Conservation (phyloP, 1,284 basidiomycete genomes). For the Ustilago loliicola region DNA sequence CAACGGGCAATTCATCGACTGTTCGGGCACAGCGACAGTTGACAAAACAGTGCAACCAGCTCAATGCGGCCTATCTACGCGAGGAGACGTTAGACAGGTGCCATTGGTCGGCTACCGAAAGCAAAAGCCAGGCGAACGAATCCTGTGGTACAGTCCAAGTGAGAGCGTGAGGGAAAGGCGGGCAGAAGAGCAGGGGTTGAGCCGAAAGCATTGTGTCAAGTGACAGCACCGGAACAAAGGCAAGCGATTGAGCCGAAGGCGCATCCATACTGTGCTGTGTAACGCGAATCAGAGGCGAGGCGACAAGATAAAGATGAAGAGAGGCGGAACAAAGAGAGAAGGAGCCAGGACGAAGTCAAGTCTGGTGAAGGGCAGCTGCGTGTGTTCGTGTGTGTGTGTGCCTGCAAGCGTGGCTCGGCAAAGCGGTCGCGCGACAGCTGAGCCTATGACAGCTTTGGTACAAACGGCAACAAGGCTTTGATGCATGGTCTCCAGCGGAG, state of each 20-base stretch:
- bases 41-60: not conserved
- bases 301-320: not conserved
- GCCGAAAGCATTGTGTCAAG: not conserved
- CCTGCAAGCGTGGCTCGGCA: not conserved
- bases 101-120: not conserved
- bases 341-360: not conserved
- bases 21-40: not conserved
- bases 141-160: too few relatives aligned
- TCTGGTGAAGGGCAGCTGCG: not conserved
- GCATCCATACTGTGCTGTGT: not conserved
- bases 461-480: not conserved
- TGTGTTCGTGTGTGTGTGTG: not conserved
- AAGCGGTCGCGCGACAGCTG: not conserved
- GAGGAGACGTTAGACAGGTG: not conserved
- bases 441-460: not conserved
- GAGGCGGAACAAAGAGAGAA: not conserved
- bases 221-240: constrained; percentile 4
- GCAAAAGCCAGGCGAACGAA: not conserved
- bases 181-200: not conserved
- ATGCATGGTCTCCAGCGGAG: not conserved
- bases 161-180: not conserved
- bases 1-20: not conserved
- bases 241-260: not conserved
- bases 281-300: not conserved
- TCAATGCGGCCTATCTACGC: not conserved